Conservation (phyloP, 345 rosid species). For the Leavenworthia alabamica region DNA sequence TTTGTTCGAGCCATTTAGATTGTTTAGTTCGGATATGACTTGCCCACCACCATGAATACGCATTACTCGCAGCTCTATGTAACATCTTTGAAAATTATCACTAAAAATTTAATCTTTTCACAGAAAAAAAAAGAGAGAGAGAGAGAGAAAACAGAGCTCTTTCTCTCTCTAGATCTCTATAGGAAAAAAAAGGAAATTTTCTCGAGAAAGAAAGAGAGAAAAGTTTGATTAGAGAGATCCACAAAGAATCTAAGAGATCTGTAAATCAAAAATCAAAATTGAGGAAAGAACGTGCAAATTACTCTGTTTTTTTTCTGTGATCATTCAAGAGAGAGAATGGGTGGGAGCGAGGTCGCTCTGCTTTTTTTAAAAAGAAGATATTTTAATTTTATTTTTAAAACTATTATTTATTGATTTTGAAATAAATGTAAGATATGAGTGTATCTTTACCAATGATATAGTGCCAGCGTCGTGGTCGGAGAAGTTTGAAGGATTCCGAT, state of each 20-base stretch:
- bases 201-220: too few relatives aligned
- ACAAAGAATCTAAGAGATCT: too few relatives aligned
- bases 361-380: not conserved
- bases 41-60: slow-evolving; percentile 99
- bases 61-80: slow-evolving; percentile 98
- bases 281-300: too few relatives aligned
- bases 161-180: too few relatives aligned
- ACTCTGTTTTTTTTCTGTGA: slow-evolving; percentile 1
- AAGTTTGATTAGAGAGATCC: not conserved
- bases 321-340: slow-evolving; percentile 22
- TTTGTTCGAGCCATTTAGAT: slow-evolving; percentile 97
- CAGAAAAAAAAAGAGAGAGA: slow-evolving; percentile 8
- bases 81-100: slow-evolving; percentile 39
- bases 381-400: not conserved
- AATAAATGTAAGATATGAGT: too few relatives aligned
- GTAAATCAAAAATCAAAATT: too few relatives aligned
- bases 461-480: too few relatives aligned
- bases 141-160: not conserved
- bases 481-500: too few relatives aligned
- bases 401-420: not conserved
- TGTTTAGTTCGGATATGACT: slow-evolving; percentile 97
- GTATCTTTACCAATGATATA: too few relatives aligned
- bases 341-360: slow-evolving; percentile 33
- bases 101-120: not conserved
- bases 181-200: too few relatives aligned